Evolutionary conservation across 345 rosid species (phyloP).

Genomic region (Salix udensis): DNA sequence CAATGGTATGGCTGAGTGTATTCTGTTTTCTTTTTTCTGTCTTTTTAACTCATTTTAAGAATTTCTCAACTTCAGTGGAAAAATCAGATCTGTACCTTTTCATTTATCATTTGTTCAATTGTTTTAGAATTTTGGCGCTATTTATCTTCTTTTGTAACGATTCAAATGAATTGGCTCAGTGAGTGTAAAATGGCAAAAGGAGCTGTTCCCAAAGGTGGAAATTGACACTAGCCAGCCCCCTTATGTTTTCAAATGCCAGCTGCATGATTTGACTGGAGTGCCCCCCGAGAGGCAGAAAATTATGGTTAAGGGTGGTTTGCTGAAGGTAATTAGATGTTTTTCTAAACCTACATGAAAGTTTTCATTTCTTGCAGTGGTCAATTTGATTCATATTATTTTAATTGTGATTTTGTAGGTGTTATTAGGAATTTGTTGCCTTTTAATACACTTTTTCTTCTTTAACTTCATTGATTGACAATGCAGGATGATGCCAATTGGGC

Average conservation of each 20-base stretch:
- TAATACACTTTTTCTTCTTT: background rate
- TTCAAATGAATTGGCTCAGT: constrained; percentile 40
- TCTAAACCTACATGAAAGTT: background rate
- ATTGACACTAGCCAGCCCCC: constrained; percentile 74
- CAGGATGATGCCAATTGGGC: constrained; percentile 97
- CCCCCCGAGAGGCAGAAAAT: constrained; percentile 97
- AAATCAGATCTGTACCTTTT: background rate
- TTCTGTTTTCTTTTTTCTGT: background rate
- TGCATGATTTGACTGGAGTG: constrained; percentile 87
- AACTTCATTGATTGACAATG: constrained; percentile 13
- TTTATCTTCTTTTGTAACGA: background rate
- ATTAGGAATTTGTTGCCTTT: background rate
- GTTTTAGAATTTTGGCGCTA: background rate
- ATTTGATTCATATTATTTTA: background rate
- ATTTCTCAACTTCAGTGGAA: background rate
- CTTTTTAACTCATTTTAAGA: background rate
- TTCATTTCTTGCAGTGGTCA: background rate
- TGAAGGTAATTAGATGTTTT: constrained; percentile 52
- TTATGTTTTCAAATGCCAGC: constrained; percentile 80
- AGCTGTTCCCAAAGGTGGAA: constrained; percentile 72
- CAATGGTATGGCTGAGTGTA: background rate
- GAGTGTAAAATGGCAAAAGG: constrained; percentile 94
- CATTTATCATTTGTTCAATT: background rate
- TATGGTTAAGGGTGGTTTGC: constrained; percentile 91
- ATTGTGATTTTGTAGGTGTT: background rate